Evolutionary conservation across 306 rosid species (phyloP).

Genomic region (Glycyrrhiza uralensis): DNA sequence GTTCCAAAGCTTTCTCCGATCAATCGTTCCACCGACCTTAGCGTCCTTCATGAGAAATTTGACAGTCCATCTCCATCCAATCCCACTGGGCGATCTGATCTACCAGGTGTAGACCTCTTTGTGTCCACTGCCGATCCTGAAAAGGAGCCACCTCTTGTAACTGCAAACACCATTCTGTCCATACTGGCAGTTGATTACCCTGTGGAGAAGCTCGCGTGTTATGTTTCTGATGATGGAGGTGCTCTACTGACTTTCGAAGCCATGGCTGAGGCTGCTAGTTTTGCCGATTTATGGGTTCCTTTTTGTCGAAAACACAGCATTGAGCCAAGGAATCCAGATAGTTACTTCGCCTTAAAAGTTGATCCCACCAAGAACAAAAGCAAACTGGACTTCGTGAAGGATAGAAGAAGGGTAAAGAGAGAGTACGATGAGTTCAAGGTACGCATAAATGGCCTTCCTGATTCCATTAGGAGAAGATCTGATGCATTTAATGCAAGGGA

Average conservation of each 20-base stretch:
- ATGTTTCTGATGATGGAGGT: slow-evolving; percentile 55
- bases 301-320: slow-evolving; percentile 50
- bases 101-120: slow-evolving; percentile 40
- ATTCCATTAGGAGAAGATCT: slow-evolving; percentile 53
- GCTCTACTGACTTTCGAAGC: slow-evolving; percentile 54
- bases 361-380: slow-evolving; percentile 60
- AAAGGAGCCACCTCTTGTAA: slow-evolving; percentile 45
- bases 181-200: slow-evolving; percentile 50
- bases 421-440: slow-evolving; percentile 59
- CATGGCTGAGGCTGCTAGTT: slow-evolving; percentile 62
- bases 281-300: slow-evolving; percentile 57
- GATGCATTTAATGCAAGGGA: slow-evolving; percentile 59
- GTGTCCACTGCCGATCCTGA: slow-evolving; percentile 62
- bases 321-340: slow-evolving; percentile 50
- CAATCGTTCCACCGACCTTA: slow-evolving; percentile 49
- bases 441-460: slow-evolving; percentile 51
- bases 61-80: slow-evolving; percentile 42
- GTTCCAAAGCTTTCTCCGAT: slow-evolving; percentile 41
- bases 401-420: slow-evolving; percentile 48
- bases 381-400: slow-evolving; percentile 45
- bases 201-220: slow-evolving; percentile 49
- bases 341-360: slow-evolving; percentile 39
- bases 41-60: slow-evolving; percentile 43
- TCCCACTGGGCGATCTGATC: slow-evolving; percentile 55
- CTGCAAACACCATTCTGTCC: slow-evolving; percentile 58